These are phyloP conservation scores for Salvia splendens DNA, from an alignment of 257 asterid genomes.

Conservation along the genomic window DNA sequence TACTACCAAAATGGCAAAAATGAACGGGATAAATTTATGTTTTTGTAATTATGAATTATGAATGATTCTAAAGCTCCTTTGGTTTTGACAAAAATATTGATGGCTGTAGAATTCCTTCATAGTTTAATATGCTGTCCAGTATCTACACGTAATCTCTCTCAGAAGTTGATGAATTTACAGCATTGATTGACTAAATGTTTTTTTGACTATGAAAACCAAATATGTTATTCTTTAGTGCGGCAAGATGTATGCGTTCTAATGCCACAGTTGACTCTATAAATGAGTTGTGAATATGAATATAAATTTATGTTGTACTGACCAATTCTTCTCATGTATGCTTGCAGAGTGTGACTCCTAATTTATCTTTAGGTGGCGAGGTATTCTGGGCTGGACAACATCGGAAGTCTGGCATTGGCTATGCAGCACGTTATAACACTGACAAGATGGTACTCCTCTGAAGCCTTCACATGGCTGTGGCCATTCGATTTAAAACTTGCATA, in stretches of 20 bases:
- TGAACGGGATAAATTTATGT: no score
- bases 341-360: slow-evolving; percentile 81
- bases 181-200: slow-evolving; percentile 3
- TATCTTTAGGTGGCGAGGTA: slow-evolving; percentile 91
- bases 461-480: no score
- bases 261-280: not conserved
- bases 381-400: slow-evolving; percentile 99
- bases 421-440: slow-evolving; percentile 89
- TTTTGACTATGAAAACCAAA: slow-evolving; percentile 3
- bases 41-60: no score
- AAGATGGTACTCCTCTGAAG: slow-evolving; percentile 62
- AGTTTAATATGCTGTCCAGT: not conserved
- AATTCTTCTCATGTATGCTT: slow-evolving; percentile 26
- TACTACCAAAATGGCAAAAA: no score
- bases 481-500: no score
- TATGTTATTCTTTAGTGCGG: not conserved
- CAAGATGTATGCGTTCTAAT: not conserved
- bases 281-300: not conserved
- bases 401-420: slow-evolving; percentile 93
- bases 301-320: slow-evolving; percentile 5
- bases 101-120: not conserved
- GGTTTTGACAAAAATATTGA: not conserved
- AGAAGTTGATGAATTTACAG: not conserved
- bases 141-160: not conserved
- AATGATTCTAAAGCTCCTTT: slow-evolving; percentile 14